A percentile compares a stretch with the other conserved stretches of the same genome.
phyloP scores from a whole-genome alignment of 345 rosid genomes.

The Hibiscus mutabilis region DNA sequence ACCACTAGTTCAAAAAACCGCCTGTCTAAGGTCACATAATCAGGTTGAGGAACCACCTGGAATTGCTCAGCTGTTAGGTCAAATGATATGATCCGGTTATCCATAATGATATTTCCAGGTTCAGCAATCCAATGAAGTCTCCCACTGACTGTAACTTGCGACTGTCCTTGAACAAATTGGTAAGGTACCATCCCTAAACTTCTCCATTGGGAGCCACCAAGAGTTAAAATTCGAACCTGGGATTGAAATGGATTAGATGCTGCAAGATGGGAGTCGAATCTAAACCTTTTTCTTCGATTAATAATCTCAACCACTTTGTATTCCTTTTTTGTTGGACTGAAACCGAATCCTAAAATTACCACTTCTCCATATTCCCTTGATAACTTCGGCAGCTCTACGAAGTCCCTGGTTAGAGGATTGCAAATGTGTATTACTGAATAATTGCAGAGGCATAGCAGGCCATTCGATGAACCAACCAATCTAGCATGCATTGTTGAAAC shows the following conservation, averaged over 20 bases:
- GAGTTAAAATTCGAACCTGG: constrained; percentile 43
- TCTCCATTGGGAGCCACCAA: constrained; percentile 47
- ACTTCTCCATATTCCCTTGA: constrained; percentile 26
- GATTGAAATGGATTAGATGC: constrained; percentile 29
- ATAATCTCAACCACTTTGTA: constrained; percentile 58
- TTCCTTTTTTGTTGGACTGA: constrained; percentile 32
- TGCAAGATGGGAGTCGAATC: constrained; percentile 11
- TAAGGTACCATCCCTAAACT: constrained; percentile 57
- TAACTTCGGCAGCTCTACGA: constrained; percentile 32
- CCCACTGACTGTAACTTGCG: constrained; percentile 61
- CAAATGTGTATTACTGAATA: constrained; percentile 31
- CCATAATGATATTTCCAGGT: constrained; percentile 40
- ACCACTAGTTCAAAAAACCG: constrained; percentile 46
- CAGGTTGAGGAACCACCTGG: constrained; percentile 65
- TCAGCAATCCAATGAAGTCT: constrained; percentile 68
- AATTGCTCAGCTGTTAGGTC: constrained; percentile 66
- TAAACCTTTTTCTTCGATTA: constrained; percentile 23
- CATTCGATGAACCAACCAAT: constrained; percentile 50
- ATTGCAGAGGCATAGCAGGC: constrained; percentile 46
- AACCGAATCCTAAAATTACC: constrained; percentile 51
- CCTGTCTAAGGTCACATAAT: constrained; percentile 44
- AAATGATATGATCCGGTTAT: constrained; percentile 58
- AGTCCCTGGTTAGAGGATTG: constrained; percentile 48
- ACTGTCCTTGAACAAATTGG: constrained; percentile 39
- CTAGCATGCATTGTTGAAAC: constrained; percentile 24